Evolutionary conservation across 257 asterid genomes (phyloP).

Genomic region (Craterostigma plantagineum): DNA sequence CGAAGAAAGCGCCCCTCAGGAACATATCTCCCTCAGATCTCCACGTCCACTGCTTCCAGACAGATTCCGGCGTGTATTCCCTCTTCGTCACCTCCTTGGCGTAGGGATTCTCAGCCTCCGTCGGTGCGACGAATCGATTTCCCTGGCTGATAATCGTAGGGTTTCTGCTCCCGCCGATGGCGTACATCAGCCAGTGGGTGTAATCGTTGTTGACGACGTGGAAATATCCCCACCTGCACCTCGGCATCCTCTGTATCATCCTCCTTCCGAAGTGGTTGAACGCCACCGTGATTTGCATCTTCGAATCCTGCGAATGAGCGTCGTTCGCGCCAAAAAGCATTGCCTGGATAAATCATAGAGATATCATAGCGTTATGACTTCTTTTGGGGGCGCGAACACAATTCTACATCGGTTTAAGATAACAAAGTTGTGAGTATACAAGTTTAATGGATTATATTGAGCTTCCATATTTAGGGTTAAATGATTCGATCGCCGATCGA

Average conservation of each 20-base stretch:
- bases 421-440: too few relatives aligned
- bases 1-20: conserved; percentile 33
- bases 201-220: conserved; percentile 87
- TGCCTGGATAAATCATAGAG: conserved; percentile 10
- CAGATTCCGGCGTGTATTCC: conserved; percentile 17
- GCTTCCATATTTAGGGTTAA: too few relatives aligned
- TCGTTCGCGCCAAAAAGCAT: conserved; percentile 73
- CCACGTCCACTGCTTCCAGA: conserved; percentile 54
- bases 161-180: conserved; percentile 70
- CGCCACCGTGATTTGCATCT: conserved; percentile 71
- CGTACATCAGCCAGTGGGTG: conserved; percentile 90
- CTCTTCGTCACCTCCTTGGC: conserved; percentile 80
- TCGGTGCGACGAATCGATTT: conserved; percentile 63
- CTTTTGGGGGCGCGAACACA: too few relatives aligned
- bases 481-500: too few relatives aligned
- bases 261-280: conserved; percentile 81
- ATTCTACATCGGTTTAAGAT: too few relatives aligned
- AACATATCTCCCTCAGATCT: conserved; percentile 29
- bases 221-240: conserved; percentile 53
- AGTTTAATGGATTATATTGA: too few relatives aligned
- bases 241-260: conserved; percentile 79
- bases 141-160: conserved; percentile 90
- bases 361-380: too few relatives aligned
- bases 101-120: conserved; percentile 5
- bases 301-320: conserved; percentile 17